phyloP scores from a whole-genome alignment of 768 basidiomycete species.

The Hemileccinum impolitum region DNA sequence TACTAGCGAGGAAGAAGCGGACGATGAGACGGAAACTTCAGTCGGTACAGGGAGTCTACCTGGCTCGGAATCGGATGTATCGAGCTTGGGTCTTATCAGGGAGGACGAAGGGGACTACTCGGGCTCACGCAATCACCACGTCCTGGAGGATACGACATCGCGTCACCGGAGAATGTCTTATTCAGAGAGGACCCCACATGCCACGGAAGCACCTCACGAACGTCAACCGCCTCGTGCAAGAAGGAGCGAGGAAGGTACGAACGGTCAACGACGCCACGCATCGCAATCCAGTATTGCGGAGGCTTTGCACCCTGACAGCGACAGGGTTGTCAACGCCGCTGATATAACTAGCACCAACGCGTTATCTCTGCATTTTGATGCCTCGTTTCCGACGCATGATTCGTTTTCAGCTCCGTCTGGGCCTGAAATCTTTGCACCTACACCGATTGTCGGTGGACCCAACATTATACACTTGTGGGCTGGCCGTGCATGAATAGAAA shows the following conservation, averaged over 20 bases:
- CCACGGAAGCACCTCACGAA: conserved; percentile 11
- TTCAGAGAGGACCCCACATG: conserved; percentile 14
- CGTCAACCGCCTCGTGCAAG: conserved; percentile 22
- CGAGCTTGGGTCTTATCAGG: conserved; percentile 30
- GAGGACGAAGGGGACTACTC: conserved; percentile 28
- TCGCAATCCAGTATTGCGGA: conserved; percentile 22
- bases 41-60: conserved; percentile 19
- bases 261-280: conserved; percentile 19
- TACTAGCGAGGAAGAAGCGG: conserved; percentile 17
- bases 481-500: conserved; percentile 25
- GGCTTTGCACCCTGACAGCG: conserved; percentile 13
- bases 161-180: conserved; percentile 20
- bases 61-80: conserved; percentile 16
- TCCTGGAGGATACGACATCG: conserved; percentile 7
- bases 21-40: conserved; percentile 19
- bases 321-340: conserved; percentile 16
- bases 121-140: conserved; percentile 8
- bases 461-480: conserved; percentile 35
- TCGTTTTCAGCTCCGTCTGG: conserved; percentile 23
- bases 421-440: conserved; percentile 33
- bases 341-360: conserved; percentile 30
- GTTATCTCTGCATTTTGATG: conserved; percentile 36
- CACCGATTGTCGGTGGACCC: conserved; percentile 33
- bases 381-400: conserved; percentile 30
- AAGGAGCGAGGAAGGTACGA: conserved; percentile 16